These are phyloP conservation scores for Eucalyptus virginea DNA, from an alignment of 345 rosid genomes.

Conservation along the genomic window DNA sequence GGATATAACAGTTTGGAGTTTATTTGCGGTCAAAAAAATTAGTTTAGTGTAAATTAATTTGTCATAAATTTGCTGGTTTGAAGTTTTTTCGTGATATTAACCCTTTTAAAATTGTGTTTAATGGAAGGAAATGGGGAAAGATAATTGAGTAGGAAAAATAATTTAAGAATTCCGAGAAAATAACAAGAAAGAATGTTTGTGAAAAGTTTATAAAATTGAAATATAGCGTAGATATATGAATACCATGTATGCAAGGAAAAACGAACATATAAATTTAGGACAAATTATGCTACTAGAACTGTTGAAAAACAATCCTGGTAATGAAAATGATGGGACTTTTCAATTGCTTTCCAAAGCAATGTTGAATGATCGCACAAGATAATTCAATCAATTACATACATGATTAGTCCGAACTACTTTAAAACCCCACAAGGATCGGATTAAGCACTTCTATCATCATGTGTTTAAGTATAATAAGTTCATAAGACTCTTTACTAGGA, in stretches of 20 bases:
- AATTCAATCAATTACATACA: background rate
- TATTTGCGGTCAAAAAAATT: rapidly evolving
- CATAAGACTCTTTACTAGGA: background rate
- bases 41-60: too few relatives aligned
- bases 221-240: background rate
- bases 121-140: background rate
- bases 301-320: background rate
- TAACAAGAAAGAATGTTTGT: background rate
- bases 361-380: background rate
- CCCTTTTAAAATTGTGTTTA: background rate
- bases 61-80: too few relatives aligned
- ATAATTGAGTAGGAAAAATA: background rate
- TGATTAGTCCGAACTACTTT: background rate
- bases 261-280: background rate
- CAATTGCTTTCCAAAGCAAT: too few relatives aligned
- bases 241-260: background rate
- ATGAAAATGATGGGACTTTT: too few relatives aligned
- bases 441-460: background rate
- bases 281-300: background rate
- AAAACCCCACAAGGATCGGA: background rate
- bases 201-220: background rate
- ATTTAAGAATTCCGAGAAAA: background rate
- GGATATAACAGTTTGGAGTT: too few relatives aligned
- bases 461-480: background rate
- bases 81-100: too few relatives aligned